phyloP scores from a whole-genome alignment of 208 protist species.

The Tritrichomonas musculus region DNA sequence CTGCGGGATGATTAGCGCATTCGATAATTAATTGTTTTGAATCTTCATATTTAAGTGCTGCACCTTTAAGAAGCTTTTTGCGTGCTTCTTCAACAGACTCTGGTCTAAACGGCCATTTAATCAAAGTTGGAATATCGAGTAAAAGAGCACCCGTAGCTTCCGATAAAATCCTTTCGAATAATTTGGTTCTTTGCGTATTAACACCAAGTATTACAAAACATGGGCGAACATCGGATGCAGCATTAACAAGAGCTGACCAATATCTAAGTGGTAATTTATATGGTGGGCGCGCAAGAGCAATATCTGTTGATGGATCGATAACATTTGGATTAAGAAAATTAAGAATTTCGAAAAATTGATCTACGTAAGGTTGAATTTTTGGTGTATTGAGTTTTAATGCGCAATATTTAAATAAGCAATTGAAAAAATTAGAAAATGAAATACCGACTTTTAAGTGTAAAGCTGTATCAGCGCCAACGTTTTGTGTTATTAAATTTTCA shows the following conservation, averaged over 20 bases:
- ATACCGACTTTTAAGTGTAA: conserved; percentile 23
- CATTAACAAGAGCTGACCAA: neutral
- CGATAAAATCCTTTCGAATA: conserved; percentile 6
- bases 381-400: neutral
- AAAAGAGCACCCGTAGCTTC: neutral
- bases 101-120: conserved; percentile 5
- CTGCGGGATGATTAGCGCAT: neutral
- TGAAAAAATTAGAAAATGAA: neutral
- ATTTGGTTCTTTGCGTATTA: neutral
- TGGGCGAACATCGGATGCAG: neutral
- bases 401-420: neutral
- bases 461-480: neutral
- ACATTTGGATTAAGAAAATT: neutral
- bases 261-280: neutral
- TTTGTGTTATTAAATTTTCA: neutral
- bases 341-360: neutral
- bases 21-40: neutral
- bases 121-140: neutral
- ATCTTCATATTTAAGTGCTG: neutral
- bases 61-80: neutral
- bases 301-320: neutral
- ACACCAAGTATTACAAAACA: conserved; percentile 21
- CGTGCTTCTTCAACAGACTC: neutral
- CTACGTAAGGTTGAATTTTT: neutral
- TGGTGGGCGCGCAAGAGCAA: neutral